These are phyloP conservation scores for Tolypocladium tundrense DNA, from an alignment of 2,329 filamentous ascomycete species.

Conservation along the genomic window DNA sequence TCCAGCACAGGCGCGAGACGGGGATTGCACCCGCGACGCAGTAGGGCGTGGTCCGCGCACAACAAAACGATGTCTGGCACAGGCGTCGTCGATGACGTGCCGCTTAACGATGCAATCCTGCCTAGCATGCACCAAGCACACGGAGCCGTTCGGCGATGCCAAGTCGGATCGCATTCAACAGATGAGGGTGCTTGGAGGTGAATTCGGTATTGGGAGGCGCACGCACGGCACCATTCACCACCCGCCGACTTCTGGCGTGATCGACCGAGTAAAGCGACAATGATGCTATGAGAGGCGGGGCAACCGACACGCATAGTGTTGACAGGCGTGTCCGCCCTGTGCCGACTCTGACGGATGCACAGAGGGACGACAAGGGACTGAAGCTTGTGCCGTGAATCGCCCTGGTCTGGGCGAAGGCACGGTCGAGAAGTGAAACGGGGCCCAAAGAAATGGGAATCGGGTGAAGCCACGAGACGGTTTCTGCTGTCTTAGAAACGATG, in stretches of 20 bases:
- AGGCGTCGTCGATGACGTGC: neutral
- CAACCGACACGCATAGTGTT: neutral
- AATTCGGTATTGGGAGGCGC: neutral
- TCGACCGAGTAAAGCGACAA: neutral
- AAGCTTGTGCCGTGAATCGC: too few relatives aligned
- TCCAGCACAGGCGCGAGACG: constrained; percentile 16
- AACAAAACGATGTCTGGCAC: neutral
- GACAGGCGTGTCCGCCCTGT: neutral
- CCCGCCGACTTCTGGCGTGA: neutral
- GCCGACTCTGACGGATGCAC: neutral
- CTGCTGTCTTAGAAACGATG: too few relatives aligned
- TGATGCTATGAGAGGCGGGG: neutral
- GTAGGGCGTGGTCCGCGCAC: too few relatives aligned
- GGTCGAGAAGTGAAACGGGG: too few relatives aligned
- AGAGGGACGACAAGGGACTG: neutral
- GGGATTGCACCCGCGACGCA: neutral
- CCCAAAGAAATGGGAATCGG: too few relatives aligned
- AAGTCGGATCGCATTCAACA: neutral
- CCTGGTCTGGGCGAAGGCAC: too few relatives aligned
- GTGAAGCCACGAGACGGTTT: too few relatives aligned
- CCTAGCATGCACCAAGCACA: neutral
- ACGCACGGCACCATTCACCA: neutral
- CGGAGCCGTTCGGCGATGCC: neutral
- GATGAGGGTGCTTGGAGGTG: neutral
- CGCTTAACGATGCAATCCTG: neutral